Base-by-base conservation (phyloP, 2,329 filamentous ascomycete genomes). In the Diatrype stigma region DNA sequence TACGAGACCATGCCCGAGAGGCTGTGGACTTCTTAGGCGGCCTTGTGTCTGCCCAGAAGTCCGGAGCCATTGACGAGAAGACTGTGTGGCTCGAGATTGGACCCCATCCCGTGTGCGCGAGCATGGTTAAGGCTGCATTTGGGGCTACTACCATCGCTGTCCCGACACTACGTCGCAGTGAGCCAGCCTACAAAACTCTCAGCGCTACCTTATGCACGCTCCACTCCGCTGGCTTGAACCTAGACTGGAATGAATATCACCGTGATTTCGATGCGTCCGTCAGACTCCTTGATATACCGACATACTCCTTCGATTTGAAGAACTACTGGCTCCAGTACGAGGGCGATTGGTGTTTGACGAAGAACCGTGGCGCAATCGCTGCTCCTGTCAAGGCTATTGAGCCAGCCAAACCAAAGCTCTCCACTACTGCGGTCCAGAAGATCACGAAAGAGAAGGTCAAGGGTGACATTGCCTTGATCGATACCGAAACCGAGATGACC, bases 61-160 rank as follows among this genome's bases (percentile, higher is more conserved):
- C 76, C n/a, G 79, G 78, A 53, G 67, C 78, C 16, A 80, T 88
- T 45, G 77, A 85, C 55, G 81, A 84, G 56, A 82, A 84, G 69
- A 87, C 85, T 6, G 76, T 84, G 28, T 90, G 82, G 80, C 72
- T 91, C 50, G 87, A 91, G 65, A 71, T 90, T 56, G 87, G 87
- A n/a, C 86, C 87, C 35, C 84, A 89, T 60, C 85, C 86, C 0
- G 80, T 90, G 14, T 87, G 82, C 67, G 77, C 78, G 42, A 79
- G 79, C 52, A 84, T 90, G 77, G 78, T 89, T 56, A 86, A 85
- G 71, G 78, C 81, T 16, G 82, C 79, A 4, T 76, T 87, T 49
- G 79, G 78, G 23, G 67, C 71, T 6, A 70, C 74, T 10, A 79
- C 78, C 23, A 73, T 78, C 38, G 78, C 80, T 14, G 75, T 80